Evolutionary conservation across 805 yeast genomes (phyloP).

Genomic region (Saccharomycopsis olivae): DNA sequence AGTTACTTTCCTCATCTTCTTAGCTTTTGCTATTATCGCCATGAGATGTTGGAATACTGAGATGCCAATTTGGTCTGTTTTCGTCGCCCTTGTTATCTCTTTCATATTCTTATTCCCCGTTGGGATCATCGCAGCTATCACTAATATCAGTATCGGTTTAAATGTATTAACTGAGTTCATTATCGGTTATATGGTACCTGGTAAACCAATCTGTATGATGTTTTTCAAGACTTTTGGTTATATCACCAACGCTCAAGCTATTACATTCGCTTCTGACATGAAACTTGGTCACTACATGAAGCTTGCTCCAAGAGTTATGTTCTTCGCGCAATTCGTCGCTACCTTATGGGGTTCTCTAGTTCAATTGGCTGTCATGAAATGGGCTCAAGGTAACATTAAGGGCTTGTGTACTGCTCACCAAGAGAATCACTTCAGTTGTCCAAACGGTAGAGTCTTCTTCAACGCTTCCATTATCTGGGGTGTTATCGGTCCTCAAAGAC

Average conservation of each 20-base stretch:
- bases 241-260: slow-evolving; percentile 45
- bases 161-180: slow-evolving; percentile 46
- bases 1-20: slow-evolving; percentile 30
- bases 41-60: slow-evolving; percentile 34
- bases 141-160: slow-evolving; percentile 37
- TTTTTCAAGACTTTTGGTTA: slow-evolving; percentile 41
- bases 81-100: slow-evolving; percentile 41
- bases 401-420: slow-evolving; percentile 35
- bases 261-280: slow-evolving; percentile 38
- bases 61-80: slow-evolving; percentile 51
- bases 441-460: slow-evolving; percentile 33
- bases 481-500: slow-evolving; percentile 45
- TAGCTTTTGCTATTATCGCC: slow-evolving; percentile 36
- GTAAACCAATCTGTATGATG: slow-evolving; percentile 43
- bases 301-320: slow-evolving; percentile 44
- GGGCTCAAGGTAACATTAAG: slow-evolving; percentile 28
- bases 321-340: slow-evolving; percentile 39
- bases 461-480: slow-evolving; percentile 43
- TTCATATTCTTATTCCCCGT: slow-evolving; percentile 41
- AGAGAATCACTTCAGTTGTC: slow-evolving; percentile 36
- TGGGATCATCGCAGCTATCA: slow-evolving; percentile 35
- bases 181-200: slow-evolving; percentile 44
- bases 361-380: slow-evolving; percentile 27
- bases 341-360: slow-evolving; percentile 33
- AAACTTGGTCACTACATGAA: slow-evolving; percentile 49